Percentiles rank a stretch among this genome's conserved stretches.
Evolutionary conservation across 2,329 filamentous ascomycete species (phyloP).

Genomic region (Ophiostoma novo-ulmi): DNA sequence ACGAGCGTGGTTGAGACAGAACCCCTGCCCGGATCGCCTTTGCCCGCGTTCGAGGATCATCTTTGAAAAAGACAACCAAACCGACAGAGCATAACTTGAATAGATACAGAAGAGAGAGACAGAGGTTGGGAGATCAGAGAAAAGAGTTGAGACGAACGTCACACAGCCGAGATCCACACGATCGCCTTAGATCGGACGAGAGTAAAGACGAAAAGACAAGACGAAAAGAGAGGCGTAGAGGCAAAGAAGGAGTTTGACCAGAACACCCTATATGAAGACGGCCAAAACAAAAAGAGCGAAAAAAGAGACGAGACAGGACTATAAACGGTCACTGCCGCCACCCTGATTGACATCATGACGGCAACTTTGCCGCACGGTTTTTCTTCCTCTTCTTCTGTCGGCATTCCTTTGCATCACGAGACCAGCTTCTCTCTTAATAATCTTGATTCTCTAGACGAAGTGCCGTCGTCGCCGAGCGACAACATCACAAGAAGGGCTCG

Average conservation of each 20-base stretch:
- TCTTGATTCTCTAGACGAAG: constrained; percentile 26
- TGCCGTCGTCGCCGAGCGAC: constrained; percentile 36
- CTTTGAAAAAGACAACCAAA: constrained; percentile 4
- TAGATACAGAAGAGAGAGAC: not conserved
- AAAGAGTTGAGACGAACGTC: not conserved
- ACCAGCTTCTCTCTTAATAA: not conserved
- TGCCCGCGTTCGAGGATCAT: not conserved
- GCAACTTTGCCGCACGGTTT: constrained; percentile 39
- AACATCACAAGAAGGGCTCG: constrained; percentile 36
- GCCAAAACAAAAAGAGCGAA: too few species aligned
- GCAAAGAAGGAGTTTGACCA: not conserved
- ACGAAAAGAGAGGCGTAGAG: not conserved
- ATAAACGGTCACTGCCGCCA: not conserved
- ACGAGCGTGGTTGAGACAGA: constrained; percentile 2
- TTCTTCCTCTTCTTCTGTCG: constrained; percentile 30
- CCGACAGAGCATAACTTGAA: not conserved
- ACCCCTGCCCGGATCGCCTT: not conserved
- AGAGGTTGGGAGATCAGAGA: not conserved
- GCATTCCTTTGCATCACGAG: constrained; percentile 10
- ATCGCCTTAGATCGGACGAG: not conserved
- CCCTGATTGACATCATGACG: constrained; percentile 30
- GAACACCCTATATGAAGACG: too few species aligned
- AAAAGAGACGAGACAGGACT: not conserved
- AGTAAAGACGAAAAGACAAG: not conserved
- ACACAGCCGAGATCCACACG: not conserved